Conservation (phyloP, 352 stramenopile genomes). For the Phytopythium helicoides region DNA sequence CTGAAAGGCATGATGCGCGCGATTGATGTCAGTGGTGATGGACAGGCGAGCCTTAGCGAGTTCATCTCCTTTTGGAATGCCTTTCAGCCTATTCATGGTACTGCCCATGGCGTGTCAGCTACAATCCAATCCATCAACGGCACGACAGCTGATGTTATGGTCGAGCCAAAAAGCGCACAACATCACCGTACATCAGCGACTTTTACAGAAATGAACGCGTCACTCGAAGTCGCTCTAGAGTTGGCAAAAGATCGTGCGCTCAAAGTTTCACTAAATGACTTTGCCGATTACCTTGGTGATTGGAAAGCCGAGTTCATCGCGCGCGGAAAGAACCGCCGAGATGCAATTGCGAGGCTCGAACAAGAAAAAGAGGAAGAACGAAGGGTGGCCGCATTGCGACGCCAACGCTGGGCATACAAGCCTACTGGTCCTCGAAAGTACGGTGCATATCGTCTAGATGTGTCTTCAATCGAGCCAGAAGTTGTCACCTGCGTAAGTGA, state of each 20-base stretch:
- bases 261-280: conserved; percentile 43
- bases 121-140: background rate
- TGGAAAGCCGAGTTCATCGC: conserved; percentile 53
- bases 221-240: conserved; percentile 46
- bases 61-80: conserved; percentile 69
- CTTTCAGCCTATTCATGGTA: conserved; percentile 27
- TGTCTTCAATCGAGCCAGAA: conserved; percentile 62
- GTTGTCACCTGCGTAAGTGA: conserved; percentile 51
- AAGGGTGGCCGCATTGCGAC: conserved; percentile 7
- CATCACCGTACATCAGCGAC: background rate
- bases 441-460: conserved; percentile 38
- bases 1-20: conserved; percentile 49
- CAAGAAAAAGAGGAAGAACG: conserved; percentile 3
- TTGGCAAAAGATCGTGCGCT: conserved; percentile 47
- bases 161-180: background rate
- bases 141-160: background rate
- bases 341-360: background rate
- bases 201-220: conserved; percentile 20
- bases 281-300: conserved; percentile 42
- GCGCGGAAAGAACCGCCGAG: conserved; percentile 20
- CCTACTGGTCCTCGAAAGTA: conserved; percentile 46
- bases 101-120: background rate
- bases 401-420: conserved; percentile 22
- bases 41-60: conserved; percentile 53
- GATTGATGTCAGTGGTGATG: conserved; percentile 65